Base-by-base conservation (phyloP, 2,329 filamentous ascomycete genomes). In the Cytospora piceae region DNA sequence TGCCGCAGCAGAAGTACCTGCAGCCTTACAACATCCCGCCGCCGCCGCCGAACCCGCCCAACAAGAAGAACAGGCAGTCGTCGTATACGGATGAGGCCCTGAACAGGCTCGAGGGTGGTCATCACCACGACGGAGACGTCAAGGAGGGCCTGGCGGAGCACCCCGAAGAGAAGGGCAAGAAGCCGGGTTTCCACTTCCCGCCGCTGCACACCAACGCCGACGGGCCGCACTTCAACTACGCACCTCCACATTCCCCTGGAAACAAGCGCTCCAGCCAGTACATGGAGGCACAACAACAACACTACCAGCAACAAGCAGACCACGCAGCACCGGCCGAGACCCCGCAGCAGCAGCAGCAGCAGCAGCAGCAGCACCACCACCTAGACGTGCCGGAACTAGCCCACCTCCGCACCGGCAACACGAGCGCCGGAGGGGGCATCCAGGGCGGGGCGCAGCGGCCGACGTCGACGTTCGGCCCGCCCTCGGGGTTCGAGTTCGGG, bases 401-500 rank as follows among this genome's bases (percentile, higher is more conserved):
- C 0, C 84, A 87, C 71, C 80, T 87, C 3, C 82, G 84, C n/a
- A 82, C 80, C 2, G 78, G 81, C 69, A 78, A 81, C 69, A 74
- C 82, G 2, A 73, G 76, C 24, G 12, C 5, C 17, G 9, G 11
- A 6, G 69, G 72, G 14, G 66, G 70, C 46, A 68, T 71, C 54
- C 70, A 73, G 37, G 67, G 69, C n/a, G n/a, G n/a, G n/a, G n/a
- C n/a, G 53, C 72, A 77, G 15, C 78, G 84, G 17, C 84, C 84
- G 0, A 85, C 81, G 0, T 85, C 83, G 56, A 86, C 84, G 2
- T 85, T 87, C 67, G 85, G 85, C 14, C 84, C 85, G 17, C 85
- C 85, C 0, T 83, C 83, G 0, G 86, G 85, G n/a, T 91, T 91
- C 72, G 88, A 91, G 72, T 92, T 92, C 73, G 92, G 93, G 22